Evolutionary conservation across 1,139 yeast genomes (phyloP), one percentile per base, ranked within the genome.

Genomic region (Magnusiomyces fungicola): DNA sequence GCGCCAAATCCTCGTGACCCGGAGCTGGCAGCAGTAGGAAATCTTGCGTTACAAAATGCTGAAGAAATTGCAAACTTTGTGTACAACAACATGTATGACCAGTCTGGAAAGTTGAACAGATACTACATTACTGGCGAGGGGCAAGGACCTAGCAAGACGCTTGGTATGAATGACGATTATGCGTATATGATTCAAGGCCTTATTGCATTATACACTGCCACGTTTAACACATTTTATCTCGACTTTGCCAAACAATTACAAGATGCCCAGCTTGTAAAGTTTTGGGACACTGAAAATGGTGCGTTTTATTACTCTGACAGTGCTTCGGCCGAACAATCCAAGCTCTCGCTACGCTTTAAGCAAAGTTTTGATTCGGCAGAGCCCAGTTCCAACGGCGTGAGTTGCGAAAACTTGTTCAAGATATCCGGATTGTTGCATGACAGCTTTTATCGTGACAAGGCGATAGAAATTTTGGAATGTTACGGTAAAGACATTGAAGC

Each of bases 281-380:
- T 69, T 52, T 63, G 68, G 66, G 72, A 69, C 48, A 24, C 51
- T 4, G 56, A 58, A 45, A 55, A 61, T 16, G 70, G 69, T 2
- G 70, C 67, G 3, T 69, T 62, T 51, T 69, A 53, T 56, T 43
- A 32, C 16, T 30, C 45, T 3, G 45, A 32, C 16, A 54, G 48
- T 29, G 52, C 45, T 14, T 51, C 55, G 22, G 50, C 54, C 24
- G 39, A 54, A 10, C 53, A 55, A n/a, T 46, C 47, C 19, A 56
- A 59, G 38, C 60, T 66, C 19, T 58, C 65, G 56, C 23, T 52
- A 19, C 56, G 70, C 16, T 69, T 70, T 44, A 69, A 69, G 55
- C 54, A 57, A 29, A 68, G 67, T 19, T 66, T 65, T 48, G 73
- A 69, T 50, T 51, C 63, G n/a, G 68, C 69, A 1, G 71, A 67